Percentiles rank a stretch among this genome's conserved stretches.
These are phyloP conservation scores for Blastobotrys terrestris DNA, from an alignment of 805 yeast species.

Conservation along the genomic window DNA sequence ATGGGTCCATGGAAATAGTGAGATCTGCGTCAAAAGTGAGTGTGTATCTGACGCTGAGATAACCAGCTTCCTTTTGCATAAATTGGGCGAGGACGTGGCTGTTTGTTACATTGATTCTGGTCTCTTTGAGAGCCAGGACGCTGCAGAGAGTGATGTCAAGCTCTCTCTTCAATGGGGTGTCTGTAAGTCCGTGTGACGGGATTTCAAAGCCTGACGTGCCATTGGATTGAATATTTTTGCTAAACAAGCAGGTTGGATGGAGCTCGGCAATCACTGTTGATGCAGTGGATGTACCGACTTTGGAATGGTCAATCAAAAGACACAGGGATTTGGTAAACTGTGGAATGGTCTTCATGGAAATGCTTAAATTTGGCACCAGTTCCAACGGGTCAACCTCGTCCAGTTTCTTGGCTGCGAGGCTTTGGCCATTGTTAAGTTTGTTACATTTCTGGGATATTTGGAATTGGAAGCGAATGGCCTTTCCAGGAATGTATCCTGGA, in stretches of 20 bases:
- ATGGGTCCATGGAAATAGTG: neutral
- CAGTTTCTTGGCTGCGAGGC: neutral
- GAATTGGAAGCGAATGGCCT: neutral
- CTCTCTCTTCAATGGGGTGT: constrained; percentile 1
- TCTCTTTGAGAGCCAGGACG: neutral
- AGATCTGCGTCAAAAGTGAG: neutral
- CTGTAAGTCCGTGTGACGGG: neutral
- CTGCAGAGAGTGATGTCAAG: neutral
- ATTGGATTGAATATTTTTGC: neutral
- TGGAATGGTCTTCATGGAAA: neutral
- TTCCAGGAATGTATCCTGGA: neutral
- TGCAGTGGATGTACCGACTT: neutral
- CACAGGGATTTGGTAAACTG: neutral
- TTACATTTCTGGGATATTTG: neutral
- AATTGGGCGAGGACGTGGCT: neutral
- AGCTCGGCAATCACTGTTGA: neutral
- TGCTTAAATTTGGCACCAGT: neutral
- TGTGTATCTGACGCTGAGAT: neutral
- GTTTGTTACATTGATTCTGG: neutral
- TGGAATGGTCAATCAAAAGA: neutral
- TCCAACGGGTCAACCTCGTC: neutral
- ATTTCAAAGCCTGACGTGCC: neutral
- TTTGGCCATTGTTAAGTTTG: neutral
- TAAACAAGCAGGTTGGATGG: neutral
- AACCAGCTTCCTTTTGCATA: neutral